Percentiles rank a stretch among this genome's conserved stretches.
phyloP scores from a whole-genome alignment of 2,329 filamentous ascomycete species.

The Clonostachys rosea region DNA sequence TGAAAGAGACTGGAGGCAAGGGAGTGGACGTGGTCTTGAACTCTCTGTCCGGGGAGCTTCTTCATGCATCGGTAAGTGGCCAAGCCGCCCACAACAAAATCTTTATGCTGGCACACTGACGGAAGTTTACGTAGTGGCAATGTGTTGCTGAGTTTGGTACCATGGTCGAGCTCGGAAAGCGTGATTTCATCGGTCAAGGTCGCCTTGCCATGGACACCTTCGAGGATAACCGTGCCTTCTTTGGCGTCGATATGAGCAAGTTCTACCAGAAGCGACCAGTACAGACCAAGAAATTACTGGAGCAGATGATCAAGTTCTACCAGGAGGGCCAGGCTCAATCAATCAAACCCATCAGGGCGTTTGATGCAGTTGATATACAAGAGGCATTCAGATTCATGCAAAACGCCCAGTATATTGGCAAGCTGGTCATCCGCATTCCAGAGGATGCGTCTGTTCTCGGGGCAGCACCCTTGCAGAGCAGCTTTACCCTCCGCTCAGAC shows the following conservation, averaged over 20 bases:
- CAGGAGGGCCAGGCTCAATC: not conserved
- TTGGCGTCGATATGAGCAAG: conserved; percentile 6
- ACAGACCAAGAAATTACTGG: not conserved
- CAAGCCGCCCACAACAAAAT: too few species aligned
- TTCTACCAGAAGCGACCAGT: not conserved
- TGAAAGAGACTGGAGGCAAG: conserved; percentile 11
- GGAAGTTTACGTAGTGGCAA: conserved; percentile 21
- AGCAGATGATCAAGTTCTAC: not conserved
- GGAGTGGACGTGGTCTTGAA: conserved; percentile 27
- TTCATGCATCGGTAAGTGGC: conserved; percentile 22
- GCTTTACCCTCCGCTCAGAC: conserved; percentile 7
- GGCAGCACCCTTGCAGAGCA: not conserved
- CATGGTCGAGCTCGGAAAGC: conserved; percentile 39
- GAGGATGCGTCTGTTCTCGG: not conserved
- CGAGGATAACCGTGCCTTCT: conserved; percentile 22
- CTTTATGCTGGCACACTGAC: too few species aligned
- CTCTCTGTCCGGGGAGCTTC: conserved; percentile 28
- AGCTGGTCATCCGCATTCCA: conserved; percentile 27
- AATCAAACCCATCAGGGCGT: conserved; percentile 13
- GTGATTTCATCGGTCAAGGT: conserved; percentile 30
- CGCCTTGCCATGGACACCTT: conserved; percentile 40
- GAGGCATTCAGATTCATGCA: conserved; percentile 38
- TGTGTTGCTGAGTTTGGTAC: conserved; percentile 36
- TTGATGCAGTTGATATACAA: conserved; percentile 16
- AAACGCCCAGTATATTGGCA: conserved; percentile 30